Evolutionary conservation across 2,329 filamentous ascomycete genomes (phyloP), one percentile per base, ranked within the genome.

Genomic region (Penicillium expansum): DNA sequence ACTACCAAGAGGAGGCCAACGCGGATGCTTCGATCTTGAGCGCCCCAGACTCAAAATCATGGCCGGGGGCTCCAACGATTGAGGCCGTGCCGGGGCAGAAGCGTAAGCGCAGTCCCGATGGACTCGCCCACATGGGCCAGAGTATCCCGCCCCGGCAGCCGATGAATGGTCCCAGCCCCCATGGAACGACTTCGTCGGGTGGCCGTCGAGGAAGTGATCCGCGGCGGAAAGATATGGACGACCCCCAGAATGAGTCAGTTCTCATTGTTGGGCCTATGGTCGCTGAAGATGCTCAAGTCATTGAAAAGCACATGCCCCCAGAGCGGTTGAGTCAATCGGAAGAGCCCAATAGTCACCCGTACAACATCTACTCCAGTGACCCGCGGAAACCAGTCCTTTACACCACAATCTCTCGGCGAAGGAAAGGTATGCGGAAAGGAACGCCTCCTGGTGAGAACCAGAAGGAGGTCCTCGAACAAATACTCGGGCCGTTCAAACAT

Each of bases 221-320:
- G 48, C 65, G 67, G 48, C 69, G 73, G 50, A 70, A 69, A 53
- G 67, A 66, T 47, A 54, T 66, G 27, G 70, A 75, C 13, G 72
- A 74, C 43, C 71, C 69, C 8, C 72, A 75, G 6, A 76, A 76
- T 57, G 75, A 77, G 59, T 77, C 74, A 1, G 73, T 77, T 37
- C 81, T 85, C 61, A 85, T 87, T 56, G 79, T 87, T 50, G 83
- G 84, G 0, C 84, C 84, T 0, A 82, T 83, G 6, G 78, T 82
- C 6, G 83, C 82, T 5, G 81, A 81, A 48, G 84, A 87, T 71
- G 83, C 81, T 1, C 83, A 86, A 52, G 78, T 86, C 11, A 75
- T 86, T 44, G 81, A 84, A n/a, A 80, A 83, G 50, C 85, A 84
- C 55, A 78, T 86, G 56, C 79, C 79, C 18, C 71, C 74, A 27